Base-by-base conservation (phyloP, 176 grass and related monocot species). In the Poa pratensis region DNA sequence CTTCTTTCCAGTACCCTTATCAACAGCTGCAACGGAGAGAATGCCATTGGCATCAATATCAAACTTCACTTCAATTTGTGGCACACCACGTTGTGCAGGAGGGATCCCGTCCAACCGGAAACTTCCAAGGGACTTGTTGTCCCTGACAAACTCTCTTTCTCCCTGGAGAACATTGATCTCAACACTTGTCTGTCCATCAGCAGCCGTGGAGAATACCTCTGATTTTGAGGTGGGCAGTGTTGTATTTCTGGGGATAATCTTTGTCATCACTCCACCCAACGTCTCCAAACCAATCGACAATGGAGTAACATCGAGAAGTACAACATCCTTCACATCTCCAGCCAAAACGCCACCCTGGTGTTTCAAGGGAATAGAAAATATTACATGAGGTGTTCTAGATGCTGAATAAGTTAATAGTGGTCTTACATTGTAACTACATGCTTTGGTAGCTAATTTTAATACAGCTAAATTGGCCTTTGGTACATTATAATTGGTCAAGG, bases 21-120 rank as follows among this genome's bases (percentile, higher is more conserved):
- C 96, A 60, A 99, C 75, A 13, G 96, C 96, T 77, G 96, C 80
- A 76, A 99, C 96, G 39, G 96, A 99, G 34, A 99, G 93, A 78
- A 99, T 99, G 67, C 96, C 96, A 79, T 99, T 99, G 76, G 96
- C 96, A 92, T 99, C 96, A 65, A 99, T 99, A 80, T 99, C 96
- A 81, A 99, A 99, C 88, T 99, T 99, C 49, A 99, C 96, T 81
- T 99, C 96, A 52, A 99, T 96, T 81, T 99, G 96, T 60, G 96
- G 96, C 37, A 99, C 91, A 5, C 96, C 96, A n/a, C 93, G 89
- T 76, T 89, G 96, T 28, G 96, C 96, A 49, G 96, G 96, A 65
- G 93, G 96, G 7, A 99, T 99, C 30, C 96, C 96, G 81, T 99
- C 96, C 77, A 98, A 87, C 64, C 88, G 87, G 89, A 98, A 98